Conservation (phyloP, 139 green algal species). For the Chlorella vulgaris region DNA sequence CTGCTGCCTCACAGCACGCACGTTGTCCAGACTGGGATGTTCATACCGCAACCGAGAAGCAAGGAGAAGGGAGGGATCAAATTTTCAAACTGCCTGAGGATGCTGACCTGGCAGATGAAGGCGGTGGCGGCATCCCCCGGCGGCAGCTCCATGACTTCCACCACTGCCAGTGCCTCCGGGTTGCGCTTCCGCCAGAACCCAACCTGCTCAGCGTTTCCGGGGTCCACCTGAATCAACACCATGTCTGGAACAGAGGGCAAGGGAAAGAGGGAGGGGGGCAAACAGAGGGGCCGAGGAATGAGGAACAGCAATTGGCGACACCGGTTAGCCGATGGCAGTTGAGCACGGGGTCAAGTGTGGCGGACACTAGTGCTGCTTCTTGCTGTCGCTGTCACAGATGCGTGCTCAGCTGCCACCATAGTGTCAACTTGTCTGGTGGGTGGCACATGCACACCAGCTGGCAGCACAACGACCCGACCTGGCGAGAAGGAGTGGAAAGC, state of each 20-base stretch:
- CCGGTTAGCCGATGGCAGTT: neutral
- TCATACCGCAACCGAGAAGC: neutral
- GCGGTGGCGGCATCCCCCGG: slow-evolving; percentile 14
- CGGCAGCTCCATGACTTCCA: slow-evolving; percentile 28
- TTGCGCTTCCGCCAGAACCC: slow-evolving; percentile 75
- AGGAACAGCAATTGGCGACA: neutral
- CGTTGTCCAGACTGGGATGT: neutral
- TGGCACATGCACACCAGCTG: no score
- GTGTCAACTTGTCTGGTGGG: no score
- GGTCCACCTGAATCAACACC: slow-evolving; percentile 29
- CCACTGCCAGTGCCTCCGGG: slow-evolving; percentile 68
- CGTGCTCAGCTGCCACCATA: no score
- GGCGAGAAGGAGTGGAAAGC: slow-evolving; percentile 52
- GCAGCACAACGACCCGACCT: no score
- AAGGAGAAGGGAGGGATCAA: neutral
- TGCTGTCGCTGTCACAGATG: no score
- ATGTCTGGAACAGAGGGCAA: slow-evolving; percentile 30
- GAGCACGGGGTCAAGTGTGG: no score
- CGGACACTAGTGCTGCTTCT: no score
- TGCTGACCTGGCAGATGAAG: slow-evolving; percentile 61
- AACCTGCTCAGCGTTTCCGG: neutral
- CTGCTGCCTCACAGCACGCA: no score
- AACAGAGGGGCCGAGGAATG: neutral
- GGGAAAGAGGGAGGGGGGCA: neutral
- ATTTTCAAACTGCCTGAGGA: neutral